phyloP scores from a whole-genome alignment of 2,329 filamentous ascomycete genomes.

The Sporothrix pseudoabietina region DNA sequence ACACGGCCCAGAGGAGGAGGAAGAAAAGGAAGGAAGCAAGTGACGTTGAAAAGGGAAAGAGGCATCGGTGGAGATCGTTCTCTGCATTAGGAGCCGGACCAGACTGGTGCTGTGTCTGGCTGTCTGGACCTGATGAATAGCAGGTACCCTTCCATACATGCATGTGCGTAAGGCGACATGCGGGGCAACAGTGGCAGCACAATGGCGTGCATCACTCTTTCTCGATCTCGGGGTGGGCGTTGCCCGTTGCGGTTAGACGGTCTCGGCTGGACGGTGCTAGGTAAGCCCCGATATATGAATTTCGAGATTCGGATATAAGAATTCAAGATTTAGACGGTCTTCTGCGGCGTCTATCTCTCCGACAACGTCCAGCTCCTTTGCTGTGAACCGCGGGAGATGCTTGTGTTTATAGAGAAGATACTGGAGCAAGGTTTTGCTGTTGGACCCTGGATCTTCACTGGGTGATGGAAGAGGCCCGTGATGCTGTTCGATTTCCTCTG shows the following conservation, averaged over 20 bases:
- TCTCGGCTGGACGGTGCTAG: background rate
- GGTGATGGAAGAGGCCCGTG: background rate
- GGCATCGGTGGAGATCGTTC: background rate
- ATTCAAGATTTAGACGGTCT: background rate
- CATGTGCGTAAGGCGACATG: slow-evolving; percentile 26
- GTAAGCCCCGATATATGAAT: background rate
- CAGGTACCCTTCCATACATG: slow-evolving; percentile 26
- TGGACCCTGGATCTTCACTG: background rate
- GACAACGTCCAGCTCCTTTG: background rate
- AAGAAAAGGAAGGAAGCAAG: background rate
- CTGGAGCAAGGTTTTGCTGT: background rate
- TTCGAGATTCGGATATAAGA: background rate
- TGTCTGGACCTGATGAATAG: slow-evolving; percentile 15
- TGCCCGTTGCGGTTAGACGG: background rate
- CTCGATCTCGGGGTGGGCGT: slow-evolving; percentile 19
- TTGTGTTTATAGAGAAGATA: background rate
- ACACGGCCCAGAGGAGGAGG: slow-evolving; percentile 20
- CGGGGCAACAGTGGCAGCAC: slow-evolving; percentile 29
- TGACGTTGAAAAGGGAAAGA: slow-evolving; percentile 11
- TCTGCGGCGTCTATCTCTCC: background rate
- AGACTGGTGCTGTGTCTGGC: background rate
- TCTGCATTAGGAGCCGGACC: background rate
- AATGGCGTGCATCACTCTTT: slow-evolving; percentile 19
- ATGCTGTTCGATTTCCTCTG: background rate
- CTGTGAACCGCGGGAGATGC: background rate